phyloP scores from a whole-genome alignment of 2,329 filamentous ascomycete species.

The Pyrenochaeta sp. region DNA sequence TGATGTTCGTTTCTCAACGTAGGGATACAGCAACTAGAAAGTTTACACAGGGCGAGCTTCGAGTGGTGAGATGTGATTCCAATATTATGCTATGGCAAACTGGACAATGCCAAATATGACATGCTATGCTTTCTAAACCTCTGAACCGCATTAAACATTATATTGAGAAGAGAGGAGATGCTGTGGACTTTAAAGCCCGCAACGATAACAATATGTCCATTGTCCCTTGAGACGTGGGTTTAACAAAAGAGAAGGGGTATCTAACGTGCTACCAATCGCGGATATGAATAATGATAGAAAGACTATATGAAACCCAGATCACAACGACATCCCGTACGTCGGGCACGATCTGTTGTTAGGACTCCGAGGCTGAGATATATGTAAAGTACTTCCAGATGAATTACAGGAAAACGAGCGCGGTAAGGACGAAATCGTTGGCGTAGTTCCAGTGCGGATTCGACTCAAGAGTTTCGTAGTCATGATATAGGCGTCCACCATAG shows the following conservation, averaged over 20 bases:
- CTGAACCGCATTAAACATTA: background rate
- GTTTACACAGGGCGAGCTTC: background rate
- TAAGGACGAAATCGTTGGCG: slow-evolving; percentile 45
- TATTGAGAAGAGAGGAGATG: background rate
- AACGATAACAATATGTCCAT: background rate
- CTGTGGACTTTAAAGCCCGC: background rate
- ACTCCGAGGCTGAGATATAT: background rate
- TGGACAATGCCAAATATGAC: background rate
- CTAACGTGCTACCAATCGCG: background rate
- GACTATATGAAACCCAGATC: background rate
- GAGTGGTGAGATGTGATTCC: background rate
- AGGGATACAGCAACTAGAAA: background rate
- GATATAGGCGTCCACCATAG: slow-evolving; percentile 83
- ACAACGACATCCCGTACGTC: background rate
- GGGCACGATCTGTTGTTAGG: background rate
- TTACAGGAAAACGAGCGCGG: slow-evolving; percentile 11
- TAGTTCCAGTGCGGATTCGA: slow-evolving; percentile 76
- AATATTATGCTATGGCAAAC: background rate
- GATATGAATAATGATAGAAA: background rate
- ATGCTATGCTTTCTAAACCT: background rate
- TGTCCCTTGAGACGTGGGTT: background rate
- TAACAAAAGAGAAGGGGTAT: slow-evolving; percentile 1
- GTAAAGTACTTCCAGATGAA: background rate
- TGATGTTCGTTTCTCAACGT: background rate
- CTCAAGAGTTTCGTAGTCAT: slow-evolving; percentile 70